These are phyloP conservation scores for Pelargonium australe DNA, from an alignment of 441 rosid genomes.

Conservation along the genomic window DNA sequence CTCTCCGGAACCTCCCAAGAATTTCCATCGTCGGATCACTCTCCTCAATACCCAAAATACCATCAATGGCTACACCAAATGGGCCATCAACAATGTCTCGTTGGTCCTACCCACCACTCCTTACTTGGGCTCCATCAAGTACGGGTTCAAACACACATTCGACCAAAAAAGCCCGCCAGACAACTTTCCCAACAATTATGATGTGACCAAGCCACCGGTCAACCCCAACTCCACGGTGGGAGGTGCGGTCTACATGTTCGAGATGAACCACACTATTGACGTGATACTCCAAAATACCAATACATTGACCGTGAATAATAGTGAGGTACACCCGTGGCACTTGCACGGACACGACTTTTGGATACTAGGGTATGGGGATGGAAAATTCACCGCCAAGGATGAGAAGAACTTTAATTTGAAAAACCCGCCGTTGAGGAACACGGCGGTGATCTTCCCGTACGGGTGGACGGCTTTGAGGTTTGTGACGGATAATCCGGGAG, in stretches of 20 bases:
- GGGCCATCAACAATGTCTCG: constrained; percentile 75
- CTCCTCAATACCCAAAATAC: constrained; percentile 68
- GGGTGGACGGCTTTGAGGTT: constrained; percentile 86
- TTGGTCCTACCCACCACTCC: constrained; percentile 55
- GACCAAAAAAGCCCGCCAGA: constrained; percentile 39
- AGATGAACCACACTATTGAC: constrained; percentile 43
- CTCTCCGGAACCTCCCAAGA: constrained; percentile 38
- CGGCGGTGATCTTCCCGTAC: constrained; percentile 53
- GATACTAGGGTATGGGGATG: constrained; percentile 71
- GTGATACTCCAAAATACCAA: constrained; percentile 70
- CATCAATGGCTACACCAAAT: constrained; percentile 40
- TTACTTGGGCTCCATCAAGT: constrained; percentile 61
- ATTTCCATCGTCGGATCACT: constrained; percentile 30
- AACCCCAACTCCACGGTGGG: constrained; percentile 45
- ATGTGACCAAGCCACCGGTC: constrained; percentile 37
- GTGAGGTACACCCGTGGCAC: constrained; percentile 86
- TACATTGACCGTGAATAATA: constrained; percentile 24
- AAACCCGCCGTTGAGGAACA: constrained; percentile 65
- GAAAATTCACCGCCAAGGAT: constrained; percentile 34
- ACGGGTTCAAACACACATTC: constrained; percentile 31
- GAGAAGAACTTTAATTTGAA: constrained; percentile 43
- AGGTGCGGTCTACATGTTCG: constrained; percentile 43
- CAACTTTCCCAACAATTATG: constrained; percentile 33
- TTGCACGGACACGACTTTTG: constrained; percentile 82
- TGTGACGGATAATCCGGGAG: constrained; percentile 78